Percentiles rank a stretch among this genome's conserved stretches.
Evolutionary conservation across 1,284 basidiomycete genomes (phyloP).

Genomic region (Phylloboletellus chloephorus): DNA sequence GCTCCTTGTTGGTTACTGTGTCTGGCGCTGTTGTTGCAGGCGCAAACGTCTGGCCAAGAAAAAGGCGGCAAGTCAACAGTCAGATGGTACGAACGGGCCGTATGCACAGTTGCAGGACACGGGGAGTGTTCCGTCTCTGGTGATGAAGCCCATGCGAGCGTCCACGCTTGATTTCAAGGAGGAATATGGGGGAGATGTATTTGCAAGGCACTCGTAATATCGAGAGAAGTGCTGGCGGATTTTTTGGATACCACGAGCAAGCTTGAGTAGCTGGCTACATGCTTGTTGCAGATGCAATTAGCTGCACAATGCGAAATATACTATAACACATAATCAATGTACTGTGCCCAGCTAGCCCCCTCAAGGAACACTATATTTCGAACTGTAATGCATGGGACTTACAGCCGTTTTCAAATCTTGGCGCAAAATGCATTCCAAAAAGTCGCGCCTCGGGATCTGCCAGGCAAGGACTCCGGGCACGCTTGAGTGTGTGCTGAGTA

Average conservation of each 20-base stretch:
- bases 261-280: slow-evolving; percentile 31
- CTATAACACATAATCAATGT: slow-evolving; percentile 8
- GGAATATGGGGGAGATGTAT: slow-evolving; percentile 16
- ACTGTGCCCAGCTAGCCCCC: background rate
- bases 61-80: slow-evolving; percentile 19
- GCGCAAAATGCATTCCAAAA: too few species aligned
- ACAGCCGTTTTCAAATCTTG: too few species aligned
- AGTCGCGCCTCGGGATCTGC: too few species aligned
- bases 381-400: too few species aligned
- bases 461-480: too few species aligned
- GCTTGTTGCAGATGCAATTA: slow-evolving; percentile 17
- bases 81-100: slow-evolving; percentile 8
- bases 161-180: slow-evolving; percentile 18
- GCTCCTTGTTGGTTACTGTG: slow-evolving; percentile 43
- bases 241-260: slow-evolving; percentile 18
- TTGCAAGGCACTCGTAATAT: slow-evolving; percentile 6
- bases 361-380: too few species aligned
- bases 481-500: too few species aligned
- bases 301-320: slow-evolving; percentile 4
- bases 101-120: slow-evolving; percentile 26
- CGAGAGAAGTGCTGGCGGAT: background rate
- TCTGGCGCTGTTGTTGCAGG: slow-evolving; percentile 64
- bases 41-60: slow-evolving; percentile 30
- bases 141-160: slow-evolving; percentile 26
- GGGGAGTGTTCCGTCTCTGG: slow-evolving; percentile 25